phyloP scores from a whole-genome alignment of 2,329 filamentous ascomycete species.

The Dothidotthia symphoricarpi region DNA sequence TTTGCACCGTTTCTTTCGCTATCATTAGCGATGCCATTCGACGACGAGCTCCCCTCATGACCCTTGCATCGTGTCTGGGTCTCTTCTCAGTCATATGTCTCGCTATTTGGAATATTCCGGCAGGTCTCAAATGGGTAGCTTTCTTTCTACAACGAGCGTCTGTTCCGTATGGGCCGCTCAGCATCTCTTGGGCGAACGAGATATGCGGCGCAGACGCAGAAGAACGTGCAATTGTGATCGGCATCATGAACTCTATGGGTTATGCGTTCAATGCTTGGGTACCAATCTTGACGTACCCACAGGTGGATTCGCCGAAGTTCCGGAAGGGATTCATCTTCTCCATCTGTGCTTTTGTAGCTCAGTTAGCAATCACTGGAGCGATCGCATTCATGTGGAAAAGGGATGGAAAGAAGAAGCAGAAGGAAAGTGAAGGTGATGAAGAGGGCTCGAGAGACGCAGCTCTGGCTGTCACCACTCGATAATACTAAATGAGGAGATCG shows the following conservation, averaged over 20 bases:
- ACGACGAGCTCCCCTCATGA: conserved; percentile 17
- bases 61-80: conserved; percentile 14
- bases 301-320: conserved; percentile 17
- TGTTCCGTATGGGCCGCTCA: conserved; percentile 34
- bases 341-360: conserved; percentile 12
- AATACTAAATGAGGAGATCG: conserved; percentile 1
- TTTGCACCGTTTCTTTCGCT: conserved; percentile 16
- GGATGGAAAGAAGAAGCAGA: conserved; percentile 9
- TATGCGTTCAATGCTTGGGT: conserved; percentile 50
- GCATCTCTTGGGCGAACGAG: conserved; percentile 50
- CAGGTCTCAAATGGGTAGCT: conserved; percentile 33
- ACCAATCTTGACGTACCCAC: conserved; percentile 26
- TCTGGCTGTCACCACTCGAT: no score
- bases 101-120: conserved; percentile 34
- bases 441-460: conserved; percentile 5
- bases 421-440: conserved; percentile 5
- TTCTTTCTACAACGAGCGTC: conserved; percentile 32
- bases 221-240: conserved; percentile 48
- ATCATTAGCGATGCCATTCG: conserved; percentile 19
- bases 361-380: conserved; percentile 11
- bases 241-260: conserved; percentile 47
- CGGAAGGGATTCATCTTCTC: conserved; percentile 18
- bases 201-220: conserved; percentile 47
- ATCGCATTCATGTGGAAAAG: conserved; percentile 17
- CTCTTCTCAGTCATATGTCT: conserved; percentile 25